Percentiles rank a stretch among this genome's conserved stretches.
These are phyloP conservation scores for Aspergillus calidoustus DNA, from an alignment of 2,329 filamentous ascomycete genomes.

Conservation along the genomic window DNA sequence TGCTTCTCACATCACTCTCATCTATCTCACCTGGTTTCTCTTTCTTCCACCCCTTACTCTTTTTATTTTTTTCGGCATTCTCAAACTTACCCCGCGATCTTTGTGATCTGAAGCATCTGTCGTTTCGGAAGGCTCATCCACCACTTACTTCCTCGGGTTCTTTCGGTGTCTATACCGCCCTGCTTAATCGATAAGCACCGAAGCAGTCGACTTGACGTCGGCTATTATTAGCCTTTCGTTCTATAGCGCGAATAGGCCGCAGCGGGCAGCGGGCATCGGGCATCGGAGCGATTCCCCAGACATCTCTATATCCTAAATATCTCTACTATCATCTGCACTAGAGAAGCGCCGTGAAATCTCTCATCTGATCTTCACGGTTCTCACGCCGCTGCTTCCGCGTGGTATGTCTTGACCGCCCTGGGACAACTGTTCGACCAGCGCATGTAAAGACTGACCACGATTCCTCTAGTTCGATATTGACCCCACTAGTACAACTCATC, in stretches of 20 bases:
- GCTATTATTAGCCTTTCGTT: background rate
- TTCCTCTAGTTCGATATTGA: constrained; percentile 28
- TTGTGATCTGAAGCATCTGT: constrained; percentile 10
- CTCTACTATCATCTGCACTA: background rate
- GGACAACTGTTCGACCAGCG: constrained; percentile 16
- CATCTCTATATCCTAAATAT: background rate
- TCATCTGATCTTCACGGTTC: background rate
- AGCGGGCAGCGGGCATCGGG: no score
- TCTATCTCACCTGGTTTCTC: constrained; percentile 19
- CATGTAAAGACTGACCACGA: constrained; percentile 16
- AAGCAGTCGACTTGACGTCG: constrained; percentile 12
- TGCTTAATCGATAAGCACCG: constrained; percentile 31
- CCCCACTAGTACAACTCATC: constrained; percentile 24
- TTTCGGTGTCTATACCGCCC: constrained; percentile 25
- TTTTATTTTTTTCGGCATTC: constrained; percentile 13
- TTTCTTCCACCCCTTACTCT: constrained; percentile 23
- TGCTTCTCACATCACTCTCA: constrained; percentile 24
- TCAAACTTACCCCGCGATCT: constrained; percentile 13
- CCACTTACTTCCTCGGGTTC: background rate
- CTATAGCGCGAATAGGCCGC: background rate
- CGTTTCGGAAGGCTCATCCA: background rate
- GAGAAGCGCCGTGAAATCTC: background rate
- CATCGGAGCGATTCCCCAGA: background rate
- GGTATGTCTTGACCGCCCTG: constrained; percentile 32
- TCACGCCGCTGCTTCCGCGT: constrained; percentile 17